Base-by-base conservation (phyloP, 139 green algal species). In the Penium margaritaceum region DNA sequence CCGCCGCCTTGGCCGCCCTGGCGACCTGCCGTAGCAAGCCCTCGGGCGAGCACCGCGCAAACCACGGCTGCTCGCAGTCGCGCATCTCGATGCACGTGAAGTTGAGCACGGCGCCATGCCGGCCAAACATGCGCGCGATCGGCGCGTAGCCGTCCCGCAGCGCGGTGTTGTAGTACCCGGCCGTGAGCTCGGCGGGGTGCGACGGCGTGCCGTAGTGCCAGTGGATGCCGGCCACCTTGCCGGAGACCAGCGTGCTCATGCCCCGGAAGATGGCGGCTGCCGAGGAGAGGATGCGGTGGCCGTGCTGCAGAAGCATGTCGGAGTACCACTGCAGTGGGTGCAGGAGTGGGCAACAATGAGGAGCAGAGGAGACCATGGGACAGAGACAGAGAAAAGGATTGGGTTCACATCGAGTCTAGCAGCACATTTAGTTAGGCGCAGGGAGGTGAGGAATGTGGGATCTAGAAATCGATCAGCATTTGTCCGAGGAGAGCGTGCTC, bases 81-180 rank as follows among this genome's bases (percentile, higher is more conserved):
- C 90, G 83, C 95, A 99, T 99, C 86, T 99, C 95, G 24, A 97
- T 91, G 75, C 94, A 98, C 33, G 95, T 99, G 86, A 99, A 99
- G 79, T 85, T 91, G 36, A 95, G 79, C 5, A 81, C 78, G 0
- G 85, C 88, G 27, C 88, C 79, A 71, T 95, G 75, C 57, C 74
- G 81, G 29, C 67, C 63, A 54, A 81, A 83, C 62, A 84, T 71
- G 29, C 67, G 41, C 2, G 73, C 74, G 55, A 96, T 85, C 30
- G 80, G 72, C 34, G 70, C 60, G 80, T 96, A 96, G 21, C 94
- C 93, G 76, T 97, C 86, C 6, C 72, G 51, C 66, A 92, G 81
- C 1, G 88, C 78, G 37, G 92, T 97, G 89, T 97, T 98, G 86
- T 98, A 99, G 87, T 97, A 97, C 0, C 94, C 94, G 1, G 95